Conservation (phyloP, 2,329 filamentous ascomycete species). For the Xylariaceae sp. region DNA sequence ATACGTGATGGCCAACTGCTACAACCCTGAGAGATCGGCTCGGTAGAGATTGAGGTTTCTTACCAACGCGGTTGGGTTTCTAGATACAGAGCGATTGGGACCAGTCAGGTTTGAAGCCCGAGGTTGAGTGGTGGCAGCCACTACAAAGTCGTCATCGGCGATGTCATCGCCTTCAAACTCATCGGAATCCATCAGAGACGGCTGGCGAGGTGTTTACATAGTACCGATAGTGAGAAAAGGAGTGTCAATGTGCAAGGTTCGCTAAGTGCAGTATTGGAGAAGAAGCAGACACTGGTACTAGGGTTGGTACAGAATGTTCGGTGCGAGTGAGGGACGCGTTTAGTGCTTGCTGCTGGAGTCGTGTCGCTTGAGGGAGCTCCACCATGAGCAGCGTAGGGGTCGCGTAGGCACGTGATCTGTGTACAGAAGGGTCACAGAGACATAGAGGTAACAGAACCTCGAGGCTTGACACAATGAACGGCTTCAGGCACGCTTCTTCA, state of each 20-base stretch:
- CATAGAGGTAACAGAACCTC: too few species aligned
- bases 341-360: too few species aligned
- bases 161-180: constrained; percentile 63
- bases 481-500: too few species aligned
- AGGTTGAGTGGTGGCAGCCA: constrained; percentile 44
- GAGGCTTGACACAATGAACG: too few species aligned
- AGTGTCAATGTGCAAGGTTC: too few species aligned
- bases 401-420: constrained; percentile 14
- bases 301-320: too few species aligned
- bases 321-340: too few species aligned
- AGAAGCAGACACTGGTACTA: background rate
- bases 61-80: too few species aligned
- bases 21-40: too few species aligned
- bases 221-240: background rate
- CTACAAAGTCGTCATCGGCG: constrained; percentile 62
- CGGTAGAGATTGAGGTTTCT: too few species aligned
- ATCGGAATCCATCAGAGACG: constrained; percentile 48
- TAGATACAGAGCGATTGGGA: constrained; percentile 7
- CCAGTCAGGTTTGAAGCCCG: constrained; percentile 18
- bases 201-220: constrained; percentile 1
- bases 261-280: background rate
- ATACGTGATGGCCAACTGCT: too few species aligned
- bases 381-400: background rate
- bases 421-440: background rate
- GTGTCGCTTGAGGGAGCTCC: too few species aligned